phyloP scores from a whole-genome alignment of 2,329 filamentous ascomycete genomes.

The Apiospora koreana region DNA sequence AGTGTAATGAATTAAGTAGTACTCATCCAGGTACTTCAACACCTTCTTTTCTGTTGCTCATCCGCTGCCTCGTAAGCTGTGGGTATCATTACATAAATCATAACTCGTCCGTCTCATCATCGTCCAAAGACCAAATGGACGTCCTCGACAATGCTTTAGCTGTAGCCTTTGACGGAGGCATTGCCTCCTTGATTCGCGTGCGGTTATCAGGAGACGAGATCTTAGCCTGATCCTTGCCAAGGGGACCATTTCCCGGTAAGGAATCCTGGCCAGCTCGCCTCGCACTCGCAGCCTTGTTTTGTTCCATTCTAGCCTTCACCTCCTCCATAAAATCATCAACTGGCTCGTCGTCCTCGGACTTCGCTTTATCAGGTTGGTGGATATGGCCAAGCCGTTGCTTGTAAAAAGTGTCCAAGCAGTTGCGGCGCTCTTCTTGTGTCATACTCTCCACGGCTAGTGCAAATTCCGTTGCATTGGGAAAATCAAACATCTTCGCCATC shows the following conservation, averaged over 20 bases:
- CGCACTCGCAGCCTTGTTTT: neutral
- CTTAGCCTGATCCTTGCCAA: neutral
- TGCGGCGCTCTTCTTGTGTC: conserved; percentile 80
- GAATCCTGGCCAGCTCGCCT: neutral
- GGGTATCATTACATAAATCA: conserved; percentile 18
- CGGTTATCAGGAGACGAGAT: neutral
- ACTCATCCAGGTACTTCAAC: neutral
- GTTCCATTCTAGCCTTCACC: neutral
- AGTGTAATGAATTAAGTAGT: neutral
- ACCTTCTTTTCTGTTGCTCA: neutral
- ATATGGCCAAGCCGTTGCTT: conserved; percentile 59
- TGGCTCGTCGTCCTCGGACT: conserved; percentile 11
- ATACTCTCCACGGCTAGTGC: conserved; percentile 87
- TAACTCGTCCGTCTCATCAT: conserved; percentile 30
- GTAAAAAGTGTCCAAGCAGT: conserved; percentile 83
- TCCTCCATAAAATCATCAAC: neutral
- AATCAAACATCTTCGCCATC: conserved; percentile 82
- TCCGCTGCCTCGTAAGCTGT: neutral
- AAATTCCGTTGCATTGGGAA: conserved; percentile 76
- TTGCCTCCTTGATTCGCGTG: neutral
- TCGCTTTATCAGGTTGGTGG: conserved; percentile 11
- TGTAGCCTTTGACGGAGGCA: neutral
- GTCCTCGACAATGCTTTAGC: neutral
- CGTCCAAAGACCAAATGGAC: conserved; percentile 28
- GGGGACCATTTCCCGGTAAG: neutral